Evolutionary conservation across 148 eudicot genomes (phyloP), one percentile per base, ranked within the genome.

Genomic region (Rhododendron molle): DNA sequence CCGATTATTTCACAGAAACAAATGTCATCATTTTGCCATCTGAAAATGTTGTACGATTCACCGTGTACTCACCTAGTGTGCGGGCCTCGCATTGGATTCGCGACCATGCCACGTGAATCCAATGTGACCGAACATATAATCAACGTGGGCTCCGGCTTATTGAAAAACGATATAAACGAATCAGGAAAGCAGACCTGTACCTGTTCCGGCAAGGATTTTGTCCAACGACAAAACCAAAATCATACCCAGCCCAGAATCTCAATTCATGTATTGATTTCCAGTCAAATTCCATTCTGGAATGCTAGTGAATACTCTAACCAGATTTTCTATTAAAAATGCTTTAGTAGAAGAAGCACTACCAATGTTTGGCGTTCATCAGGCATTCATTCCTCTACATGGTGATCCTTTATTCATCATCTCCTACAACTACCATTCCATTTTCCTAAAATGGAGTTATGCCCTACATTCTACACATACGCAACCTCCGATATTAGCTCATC

Each of bases 401-500:
- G 43, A 69, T 21, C 79, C 32, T n/a, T 84, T 87, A 65, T 79
- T 81, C 88, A 80, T 71, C 82, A 0, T 78, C 84, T 67, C 10
- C 36, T 78, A 20, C 7, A 56, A 40, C 71, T 43, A 67, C 49
- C 38, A 40, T 26, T 58, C 18, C 67, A 81, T 44, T 47, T 69
- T 16, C 54, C 86, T 87, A 87, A 73, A 84, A 26, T 81, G 81
- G 86, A 84, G 52, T 83, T 76, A 76, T 47, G 6, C n/a, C 23
- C 12, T 20, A 28, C 52, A 65, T 72, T 81, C 78, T 83, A 88
- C 87, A 89, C 32, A 15, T 78, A 26, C 23, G 74, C 81, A 60
- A 89, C 49, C 83, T 94, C 99, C 9, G 78, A 81, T 76, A 95
- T 87, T 52, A 97, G 90, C 78, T 94, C 99, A 87, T 94, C 91